phyloP scores from a whole-genome alignment of 805 yeast species.

The Kluyveromyces starmeri region DNA sequence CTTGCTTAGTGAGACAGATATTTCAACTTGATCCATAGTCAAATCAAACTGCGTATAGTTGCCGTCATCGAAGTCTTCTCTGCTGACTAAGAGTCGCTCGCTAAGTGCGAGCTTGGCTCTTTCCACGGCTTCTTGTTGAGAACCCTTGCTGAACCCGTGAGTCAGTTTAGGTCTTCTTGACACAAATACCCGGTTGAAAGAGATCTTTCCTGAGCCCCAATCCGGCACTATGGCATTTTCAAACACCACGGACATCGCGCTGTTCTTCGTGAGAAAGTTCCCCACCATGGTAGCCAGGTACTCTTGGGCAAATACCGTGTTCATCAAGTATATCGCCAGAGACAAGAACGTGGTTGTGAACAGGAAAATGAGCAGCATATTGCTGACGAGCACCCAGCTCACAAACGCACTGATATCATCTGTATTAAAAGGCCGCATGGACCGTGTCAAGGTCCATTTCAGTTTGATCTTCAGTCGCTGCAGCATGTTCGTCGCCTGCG shows the following conservation, averaged over 20 bases:
- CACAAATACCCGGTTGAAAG: slow-evolving; percentile 76
- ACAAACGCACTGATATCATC: slow-evolving; percentile 87
- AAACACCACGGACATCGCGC: slow-evolving; percentile 75
- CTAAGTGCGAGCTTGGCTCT: slow-evolving; percentile 35
- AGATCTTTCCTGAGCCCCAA: slow-evolving; percentile 82
- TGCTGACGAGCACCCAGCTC: slow-evolving; percentile 88
- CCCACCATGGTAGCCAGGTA: slow-evolving; percentile 76
- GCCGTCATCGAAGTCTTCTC: slow-evolving; percentile 63
- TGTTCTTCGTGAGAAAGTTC: slow-evolving; percentile 71
- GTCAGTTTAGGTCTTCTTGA: slow-evolving; percentile 62
- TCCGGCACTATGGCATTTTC: slow-evolving; percentile 93
- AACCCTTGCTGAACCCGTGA: slow-evolving; percentile 54
- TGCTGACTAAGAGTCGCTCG: slow-evolving; percentile 24
- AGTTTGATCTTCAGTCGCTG: slow-evolving; percentile 39
- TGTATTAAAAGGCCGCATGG: slow-evolving; percentile 78
- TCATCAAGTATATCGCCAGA: slow-evolving; percentile 61
- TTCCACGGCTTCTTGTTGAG: slow-evolving; percentile 62
- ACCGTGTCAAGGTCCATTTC: slow-evolving; percentile 69
- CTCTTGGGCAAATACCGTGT: slow-evolving; percentile 53
- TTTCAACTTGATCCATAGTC: slow-evolving; percentile 75
- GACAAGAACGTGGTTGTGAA: slow-evolving; percentile 94
- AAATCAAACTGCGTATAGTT: slow-evolving; percentile 94
- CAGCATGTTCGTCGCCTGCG: slow-evolving; percentile 33
- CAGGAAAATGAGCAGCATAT: slow-evolving; percentile 63
- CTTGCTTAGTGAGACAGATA: slow-evolving; percentile 70